Evolutionary conservation across 1,284 basidiomycete species (phyloP), one percentile per base, ranked within the genome.

Genomic region (Ustilago trichophora): DNA sequence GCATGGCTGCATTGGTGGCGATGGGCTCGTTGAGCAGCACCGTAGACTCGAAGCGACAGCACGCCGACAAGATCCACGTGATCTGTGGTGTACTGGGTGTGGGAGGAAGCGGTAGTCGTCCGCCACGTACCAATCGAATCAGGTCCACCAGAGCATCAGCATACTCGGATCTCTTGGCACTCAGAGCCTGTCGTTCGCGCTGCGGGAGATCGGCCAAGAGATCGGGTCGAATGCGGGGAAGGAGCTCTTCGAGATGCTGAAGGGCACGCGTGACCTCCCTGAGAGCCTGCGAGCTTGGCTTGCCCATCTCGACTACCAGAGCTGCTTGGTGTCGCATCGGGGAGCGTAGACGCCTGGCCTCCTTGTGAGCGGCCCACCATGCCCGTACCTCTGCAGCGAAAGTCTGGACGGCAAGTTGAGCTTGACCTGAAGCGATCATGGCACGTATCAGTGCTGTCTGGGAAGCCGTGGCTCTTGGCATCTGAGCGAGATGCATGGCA

Each of bases 11-110:
- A 15, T 6, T 3, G 7, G 25, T 10, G 26, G n/a, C 34, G 12
- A 9, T 13, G n/a, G 37, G 18, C 11, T 47, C 18, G 26, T 49
- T 22, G 12, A 66, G 51, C 13, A 51, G 27, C 38, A 51, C 11
- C 3, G 56, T 59, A 19, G 21, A 5, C 31, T 66, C 62, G 35
- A 66, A 66, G 25, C 63, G 62, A 25, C 68, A 71, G 34, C 50
- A 57, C 10, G 68, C 68, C 2, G 57, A 62, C 6, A 66, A 21
- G 18, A 66, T 54, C 68, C 68, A 71, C 2, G 54, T 37, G 13
- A 71, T 55, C 44, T 66, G 62, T 13, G 57, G 46, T 8, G 41
- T 38, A 21, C 44, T 54, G 2, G 57, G 24, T 7, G 29, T 22
- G 11, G 50, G 46, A 16, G 57, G 57, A 37, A 63, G 27, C 7